Evolutionary conservation across 2,329 filamentous ascomycete species (phyloP).

Genomic region (Gliomastix tumulicola): DNA sequence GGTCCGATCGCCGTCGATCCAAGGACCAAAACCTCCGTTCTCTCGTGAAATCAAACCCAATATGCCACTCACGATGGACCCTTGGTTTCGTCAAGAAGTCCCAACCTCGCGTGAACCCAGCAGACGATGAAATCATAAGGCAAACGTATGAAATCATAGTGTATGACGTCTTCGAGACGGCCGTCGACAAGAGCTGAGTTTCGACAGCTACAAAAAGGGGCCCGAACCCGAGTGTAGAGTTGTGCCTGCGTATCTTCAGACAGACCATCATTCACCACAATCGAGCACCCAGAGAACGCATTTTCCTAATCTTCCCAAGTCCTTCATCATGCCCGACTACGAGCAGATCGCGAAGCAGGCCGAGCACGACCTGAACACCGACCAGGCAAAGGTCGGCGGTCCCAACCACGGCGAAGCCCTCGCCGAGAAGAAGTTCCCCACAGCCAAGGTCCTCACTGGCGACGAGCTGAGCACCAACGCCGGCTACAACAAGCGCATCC

Average conservation of each 20-base stretch:
- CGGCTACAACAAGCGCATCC: conserved; percentile 37
- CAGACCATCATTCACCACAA: not conserved
- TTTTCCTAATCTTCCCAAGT: not conserved
- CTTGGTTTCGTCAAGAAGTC: too few species aligned
- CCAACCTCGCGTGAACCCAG: too few species aligned
- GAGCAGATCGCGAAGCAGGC: conserved; percentile 35
- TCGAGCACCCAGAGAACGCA: not conserved
- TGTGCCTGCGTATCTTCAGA: too few species aligned
- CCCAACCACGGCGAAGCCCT: conserved; percentile 25
- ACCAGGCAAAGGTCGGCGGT: conserved; percentile 40
- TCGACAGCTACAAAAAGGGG: too few species aligned
- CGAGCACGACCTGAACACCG: conserved; percentile 39
- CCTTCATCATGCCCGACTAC: conserved; percentile 21
- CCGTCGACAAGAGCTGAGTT: too few species aligned
- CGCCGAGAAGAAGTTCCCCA: conserved; percentile 31
- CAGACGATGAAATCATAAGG: too few species aligned
- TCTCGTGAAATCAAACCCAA: too few species aligned
- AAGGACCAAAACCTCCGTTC: conserved; percentile 8
- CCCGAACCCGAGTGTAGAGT: not conserved
- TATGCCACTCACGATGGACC: too few species aligned
- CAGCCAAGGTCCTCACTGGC: conserved; percentile 26
- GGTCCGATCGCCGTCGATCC: conserved; percentile 3
- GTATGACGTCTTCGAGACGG: too few species aligned
- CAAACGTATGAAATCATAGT: too few species aligned
- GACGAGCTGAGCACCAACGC: conserved; percentile 36